Evolutionary conservation across 2,329 filamentous ascomycete genomes (phyloP).

Genomic region (Hymenoscyphus fructigenus): DNA sequence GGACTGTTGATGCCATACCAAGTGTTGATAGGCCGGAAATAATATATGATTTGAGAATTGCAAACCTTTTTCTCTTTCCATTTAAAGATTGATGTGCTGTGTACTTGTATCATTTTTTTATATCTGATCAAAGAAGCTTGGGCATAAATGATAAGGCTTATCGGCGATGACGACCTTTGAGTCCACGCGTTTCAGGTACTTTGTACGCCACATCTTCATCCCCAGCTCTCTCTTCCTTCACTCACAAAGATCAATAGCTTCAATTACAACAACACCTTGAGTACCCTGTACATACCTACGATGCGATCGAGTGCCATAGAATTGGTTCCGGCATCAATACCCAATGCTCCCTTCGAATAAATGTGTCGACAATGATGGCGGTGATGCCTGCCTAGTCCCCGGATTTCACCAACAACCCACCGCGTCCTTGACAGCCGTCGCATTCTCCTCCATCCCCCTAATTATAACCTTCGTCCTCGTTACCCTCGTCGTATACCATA

Average conservation of each 20-base stretch:
- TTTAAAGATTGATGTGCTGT: not conserved
- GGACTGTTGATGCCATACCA: not conserved
- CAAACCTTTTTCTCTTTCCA: not conserved
- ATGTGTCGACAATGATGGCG: conserved; percentile 33
- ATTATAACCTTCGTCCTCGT: conserved; percentile 66
- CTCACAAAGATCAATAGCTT: not conserved
- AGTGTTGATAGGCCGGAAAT: not conserved
- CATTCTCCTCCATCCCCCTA: conserved; percentile 68
- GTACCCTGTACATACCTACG: conserved; percentile 3
- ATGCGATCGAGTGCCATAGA: conserved; percentile 16
- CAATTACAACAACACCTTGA: conserved; percentile 1
- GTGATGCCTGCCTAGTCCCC: conserved; percentile 20
- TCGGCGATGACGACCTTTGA: not conserved
- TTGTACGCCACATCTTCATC: not conserved
- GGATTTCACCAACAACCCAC: conserved; percentile 20
- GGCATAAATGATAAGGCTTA: not conserved
- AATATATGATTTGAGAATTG: not conserved
- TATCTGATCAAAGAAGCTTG: not conserved
- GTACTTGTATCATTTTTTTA: not conserved
- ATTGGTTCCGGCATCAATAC: conserved; percentile 19
- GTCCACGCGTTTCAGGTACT: not conserved
- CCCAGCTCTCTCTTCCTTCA: not conserved
- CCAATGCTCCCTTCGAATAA: conserved; percentile 35
- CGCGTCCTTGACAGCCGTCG: conserved; percentile 44
- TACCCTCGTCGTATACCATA: conserved; percentile 61